Evolutionary conservation across 768 basidiomycete genomes (phyloP), one percentile per base, ranked within the genome.

Genomic region (Leucocoprinus sp.): DNA sequence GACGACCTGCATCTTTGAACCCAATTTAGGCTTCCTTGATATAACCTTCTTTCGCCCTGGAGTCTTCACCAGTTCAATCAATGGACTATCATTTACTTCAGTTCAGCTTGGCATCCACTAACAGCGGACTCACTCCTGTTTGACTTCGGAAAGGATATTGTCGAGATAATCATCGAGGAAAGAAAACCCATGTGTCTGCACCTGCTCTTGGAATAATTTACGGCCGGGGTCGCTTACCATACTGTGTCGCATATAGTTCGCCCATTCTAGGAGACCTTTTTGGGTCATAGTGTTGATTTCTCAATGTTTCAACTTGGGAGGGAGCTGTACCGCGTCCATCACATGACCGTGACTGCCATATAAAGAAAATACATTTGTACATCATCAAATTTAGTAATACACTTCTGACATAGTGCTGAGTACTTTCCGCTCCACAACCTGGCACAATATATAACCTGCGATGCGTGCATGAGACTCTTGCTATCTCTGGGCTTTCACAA

Each of bases 61-160:
- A 1, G 89, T 91, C 64, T 91, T 91, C 2, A 91, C 77, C 14
- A 91, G 71, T 43, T 90, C 85, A 33, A 87, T 80, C 12, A 90
- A 72, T 6, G 78, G 74, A 37, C 87, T 89, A 51, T 12, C 31
- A 0, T 24, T n/a, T 11, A 9, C 34, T 15, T 43, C 18, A 45
- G 54, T 40, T 18, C 12, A 8, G 22, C 21, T 15, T 26, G 5
- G 23, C 22, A 40, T 18, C 17, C 48, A n/a, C n/a, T 12, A 52
- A n/a, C 11, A 5, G 21, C 18, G 17, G 37, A 52, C 75, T 38
- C 54, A 87, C 87, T 79, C 84, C 62, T 80, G 71, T 56, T 75
- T 78, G 27, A 74, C 72, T 26, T 82, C 78, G 2, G 72, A 69
- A 26, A 85, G 65, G 48, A 90, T 86, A 54, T 76, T 78, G 54